Base-by-base conservation (phyloP, 768 basidiomycete genomes). In the Tylopilus balloui region DNA sequence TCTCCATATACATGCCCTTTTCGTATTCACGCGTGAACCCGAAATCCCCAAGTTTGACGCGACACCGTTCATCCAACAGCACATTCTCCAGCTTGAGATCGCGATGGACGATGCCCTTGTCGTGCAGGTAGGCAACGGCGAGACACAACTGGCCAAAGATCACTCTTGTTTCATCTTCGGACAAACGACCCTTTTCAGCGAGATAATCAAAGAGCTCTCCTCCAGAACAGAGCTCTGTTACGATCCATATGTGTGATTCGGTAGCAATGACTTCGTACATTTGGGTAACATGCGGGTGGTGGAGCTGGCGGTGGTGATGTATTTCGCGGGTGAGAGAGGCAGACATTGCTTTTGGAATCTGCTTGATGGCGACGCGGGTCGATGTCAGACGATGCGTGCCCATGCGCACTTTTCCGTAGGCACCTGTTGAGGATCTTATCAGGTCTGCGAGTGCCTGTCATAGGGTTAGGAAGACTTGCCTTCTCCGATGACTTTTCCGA, bases 151-250 rank as follows among this genome's bases (percentile, higher is more conserved):
- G 93, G n/a, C 96, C 95, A 63, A 99, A 96, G n/a, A 98, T 69
- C 19, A 86, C 70, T 58, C 81, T 80, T 4, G 91, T 76, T 70
- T 99, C 96, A 35, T 83, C 80, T 67, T 95, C 92, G 19, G 79
- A 71, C 45, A 98, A 67, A 3, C 94, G 79, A 19, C 92, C 91
- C 59, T 95, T 90, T 74, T 99, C 96, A 13, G 88, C 91, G 20
- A 99, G 84, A 64, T 98, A 98, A 70, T 98, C 96, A 69, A 97
- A 99, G 24, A 99, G 80, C 68, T 99, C 96, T 34, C 96, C 96
- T 10, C 96, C 96, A 38, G 83, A 86, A 69, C 96, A 98, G 28
- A 99, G 83, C 64, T 99, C 96, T 14, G 93, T 91, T 36, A 99
- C 87, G 50, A 99, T 92, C 92, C 93, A 98, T 63, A 99, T 94